These are phyloP conservation scores for Coemansia sp. DNA, from an alignment of 192 early-diverging fungal genomes.

Conservation along the genomic window DNA sequence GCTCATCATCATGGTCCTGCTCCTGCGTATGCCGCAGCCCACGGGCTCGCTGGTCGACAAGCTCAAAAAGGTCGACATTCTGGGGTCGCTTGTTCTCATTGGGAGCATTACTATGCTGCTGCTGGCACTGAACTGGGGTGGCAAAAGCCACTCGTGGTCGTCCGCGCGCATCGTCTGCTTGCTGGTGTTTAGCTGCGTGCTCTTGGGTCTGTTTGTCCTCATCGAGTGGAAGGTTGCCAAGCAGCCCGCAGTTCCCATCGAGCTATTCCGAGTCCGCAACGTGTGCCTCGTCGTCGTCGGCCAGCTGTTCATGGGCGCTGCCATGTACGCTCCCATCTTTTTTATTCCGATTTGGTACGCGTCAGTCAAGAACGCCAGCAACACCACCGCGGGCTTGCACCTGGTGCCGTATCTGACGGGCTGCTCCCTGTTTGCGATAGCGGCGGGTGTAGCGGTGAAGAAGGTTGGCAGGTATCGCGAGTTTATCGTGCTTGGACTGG, in stretches of 20 bases:
- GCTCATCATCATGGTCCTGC: constrained; percentile 59
- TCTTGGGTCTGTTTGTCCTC: constrained; percentile 41
- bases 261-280: constrained; percentile 35
- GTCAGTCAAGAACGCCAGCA: constrained; percentile 33
- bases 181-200: constrained; percentile 40
- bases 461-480: constrained; percentile 62
- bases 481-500: constrained; percentile 66
- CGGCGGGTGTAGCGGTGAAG: constrained; percentile 62
- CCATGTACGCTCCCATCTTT: constrained; percentile 33
- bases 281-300: constrained; percentile 18
- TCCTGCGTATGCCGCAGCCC: constrained; percentile 62
- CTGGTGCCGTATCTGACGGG: constrained; percentile 29
- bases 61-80: constrained; percentile 58
- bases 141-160: constrained; percentile 57
- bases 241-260: constrained; percentile 62
- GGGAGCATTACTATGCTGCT: constrained; percentile 50
- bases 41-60: constrained; percentile 39
- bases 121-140: constrained; percentile 60
- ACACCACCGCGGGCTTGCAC: constrained; percentile 33
- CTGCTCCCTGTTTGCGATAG: constrained; percentile 50
- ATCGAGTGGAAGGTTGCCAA: constrained; percentile 63
- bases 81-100: constrained; percentile 50
- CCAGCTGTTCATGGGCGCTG: constrained; percentile 37
- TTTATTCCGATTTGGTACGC: constrained; percentile 42
- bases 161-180: constrained; percentile 52